Percentiles rank a stretch among this genome's conserved stretches.
Evolutionary conservation across 148 eudicot genomes (phyloP).

Genomic region (Cornus suecica): DNA sequence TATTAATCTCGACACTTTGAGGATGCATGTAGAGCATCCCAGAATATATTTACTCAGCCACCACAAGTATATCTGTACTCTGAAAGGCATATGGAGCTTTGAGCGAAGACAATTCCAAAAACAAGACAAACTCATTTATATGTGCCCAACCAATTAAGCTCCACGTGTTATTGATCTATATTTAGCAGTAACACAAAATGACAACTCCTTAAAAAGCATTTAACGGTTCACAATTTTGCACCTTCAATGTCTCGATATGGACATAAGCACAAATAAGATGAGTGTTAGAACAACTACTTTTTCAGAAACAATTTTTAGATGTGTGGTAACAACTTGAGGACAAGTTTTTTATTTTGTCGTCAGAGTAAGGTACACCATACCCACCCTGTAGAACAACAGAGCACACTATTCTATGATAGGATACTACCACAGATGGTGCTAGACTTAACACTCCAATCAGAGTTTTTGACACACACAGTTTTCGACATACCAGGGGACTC

Average conservation of each 20-base stretch:
- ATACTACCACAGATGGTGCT: background rate
- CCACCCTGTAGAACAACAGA: background rate
- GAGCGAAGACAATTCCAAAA: background rate
- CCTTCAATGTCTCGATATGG: background rate
- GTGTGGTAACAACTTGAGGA: slow-evolving; percentile 4
- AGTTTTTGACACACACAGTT: background rate
- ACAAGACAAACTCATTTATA: background rate
- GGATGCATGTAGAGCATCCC: background rate
- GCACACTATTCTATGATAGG: background rate
- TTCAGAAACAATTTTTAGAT: background rate
- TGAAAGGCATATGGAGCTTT: background rate
- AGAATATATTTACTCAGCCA: background rate
- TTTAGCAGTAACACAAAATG: background rate
- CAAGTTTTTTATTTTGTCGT: background rate
- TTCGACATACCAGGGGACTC: slow-evolving; percentile 17
- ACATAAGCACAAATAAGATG: no score
- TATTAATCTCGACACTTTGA: background rate
- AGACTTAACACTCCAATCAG: background rate
- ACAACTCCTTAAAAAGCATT: background rate
- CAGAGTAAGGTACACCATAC: background rate
- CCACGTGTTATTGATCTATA: no score
- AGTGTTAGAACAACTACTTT: no score
- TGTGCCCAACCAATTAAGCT: no score
- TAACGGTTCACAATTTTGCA: background rate
- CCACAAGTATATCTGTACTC: no score